Conservation (phyloP, 352 stramenopile genomes). For the Phytophthora parvispora region DNA sequence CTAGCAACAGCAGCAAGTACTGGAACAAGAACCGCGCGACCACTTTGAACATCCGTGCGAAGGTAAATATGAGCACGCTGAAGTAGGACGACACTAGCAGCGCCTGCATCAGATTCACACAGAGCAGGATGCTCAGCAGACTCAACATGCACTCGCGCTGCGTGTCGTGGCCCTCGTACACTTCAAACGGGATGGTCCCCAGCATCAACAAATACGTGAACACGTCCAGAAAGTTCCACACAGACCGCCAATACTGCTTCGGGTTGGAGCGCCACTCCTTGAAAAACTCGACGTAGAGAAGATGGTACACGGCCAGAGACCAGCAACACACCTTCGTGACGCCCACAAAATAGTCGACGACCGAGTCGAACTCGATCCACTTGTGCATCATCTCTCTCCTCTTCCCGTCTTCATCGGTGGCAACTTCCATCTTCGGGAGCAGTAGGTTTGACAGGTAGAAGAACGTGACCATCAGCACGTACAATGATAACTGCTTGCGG, state of each 20-base stretch:
- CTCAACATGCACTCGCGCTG: constrained; percentile 60
- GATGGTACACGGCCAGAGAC: constrained; percentile 55
- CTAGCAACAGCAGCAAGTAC: constrained; percentile 60
- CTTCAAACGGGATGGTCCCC: constrained; percentile 56
- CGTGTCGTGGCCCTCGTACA: constrained; percentile 41
- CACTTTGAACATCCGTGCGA: constrained; percentile 68
- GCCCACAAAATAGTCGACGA: constrained; percentile 52
- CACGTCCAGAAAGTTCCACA: constrained; percentile 68
- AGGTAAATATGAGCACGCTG: constrained; percentile 75
- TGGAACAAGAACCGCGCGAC: constrained; percentile 64
- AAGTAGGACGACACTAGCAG: constrained; percentile 68
- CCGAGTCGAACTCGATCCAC: constrained; percentile 53
- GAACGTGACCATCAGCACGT: constrained; percentile 58
- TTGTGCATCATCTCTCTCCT: constrained; percentile 37
- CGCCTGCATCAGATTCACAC: constrained; percentile 66
- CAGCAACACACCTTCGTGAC: constrained; percentile 57
- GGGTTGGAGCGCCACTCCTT: constrained; percentile 58
- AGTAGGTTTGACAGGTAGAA: constrained; percentile 68
- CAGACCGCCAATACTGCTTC: constrained; percentile 56
- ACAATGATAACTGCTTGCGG: constrained; percentile 52
- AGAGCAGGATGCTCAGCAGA: constrained; percentile 60
- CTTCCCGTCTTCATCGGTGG: constrained; percentile 35
- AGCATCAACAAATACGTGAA: constrained; percentile 62
- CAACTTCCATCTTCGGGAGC: constrained; percentile 51
- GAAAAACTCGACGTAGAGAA: constrained; percentile 70